These are phyloP conservation scores for Botrytis deweyae DNA, from an alignment of 2,329 filamentous ascomycete genomes.

Conservation along the genomic window DNA sequence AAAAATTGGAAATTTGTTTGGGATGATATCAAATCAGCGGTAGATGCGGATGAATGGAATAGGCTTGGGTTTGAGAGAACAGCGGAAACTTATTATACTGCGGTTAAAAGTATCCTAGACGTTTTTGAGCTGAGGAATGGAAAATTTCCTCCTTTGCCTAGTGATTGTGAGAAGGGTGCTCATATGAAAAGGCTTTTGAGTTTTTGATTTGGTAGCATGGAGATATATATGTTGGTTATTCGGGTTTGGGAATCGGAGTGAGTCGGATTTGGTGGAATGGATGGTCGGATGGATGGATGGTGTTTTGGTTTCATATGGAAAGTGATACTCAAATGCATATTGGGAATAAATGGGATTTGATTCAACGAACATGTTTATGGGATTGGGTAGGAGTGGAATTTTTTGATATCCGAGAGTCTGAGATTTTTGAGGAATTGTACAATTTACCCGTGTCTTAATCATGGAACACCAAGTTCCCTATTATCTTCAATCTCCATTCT, in stretches of 20 bases:
- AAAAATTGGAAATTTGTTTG: slow-evolving; percentile 37
- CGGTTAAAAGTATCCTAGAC: slow-evolving; percentile 29
- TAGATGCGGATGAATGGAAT: slow-evolving; percentile 32
- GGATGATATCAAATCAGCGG: slow-evolving; percentile 33
- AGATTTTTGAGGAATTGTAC: not conserved
- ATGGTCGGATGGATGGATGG: not conserved
- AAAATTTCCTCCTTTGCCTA: slow-evolving; percentile 31
- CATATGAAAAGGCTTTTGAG: slow-evolving; percentile 36
- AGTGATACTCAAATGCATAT: not conserved
- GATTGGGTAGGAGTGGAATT: not conserved
- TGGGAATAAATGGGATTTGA: not conserved
- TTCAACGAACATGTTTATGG: not conserved
- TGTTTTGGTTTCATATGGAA: not conserved
- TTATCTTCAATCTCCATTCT: not conserved
- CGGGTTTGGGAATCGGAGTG: not conserved
- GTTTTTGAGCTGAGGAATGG: slow-evolving; percentile 34
- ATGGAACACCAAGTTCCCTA: not conserved
- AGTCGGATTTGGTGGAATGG: not conserved
- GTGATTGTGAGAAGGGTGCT: slow-evolving; percentile 37
- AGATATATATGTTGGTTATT: not conserved
- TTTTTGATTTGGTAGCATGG: slow-evolving; percentile 22
- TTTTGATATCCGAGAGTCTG: not conserved
- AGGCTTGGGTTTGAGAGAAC: slow-evolving; percentile 37
- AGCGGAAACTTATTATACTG: slow-evolving; percentile 37
- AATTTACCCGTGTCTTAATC: not conserved